A percentile compares a stretch with the other conserved stretches of the same genome.
phyloP scores from a whole-genome alignment of 1,284 basidiomycete species.

The Coriolopsis trogii region DNA sequence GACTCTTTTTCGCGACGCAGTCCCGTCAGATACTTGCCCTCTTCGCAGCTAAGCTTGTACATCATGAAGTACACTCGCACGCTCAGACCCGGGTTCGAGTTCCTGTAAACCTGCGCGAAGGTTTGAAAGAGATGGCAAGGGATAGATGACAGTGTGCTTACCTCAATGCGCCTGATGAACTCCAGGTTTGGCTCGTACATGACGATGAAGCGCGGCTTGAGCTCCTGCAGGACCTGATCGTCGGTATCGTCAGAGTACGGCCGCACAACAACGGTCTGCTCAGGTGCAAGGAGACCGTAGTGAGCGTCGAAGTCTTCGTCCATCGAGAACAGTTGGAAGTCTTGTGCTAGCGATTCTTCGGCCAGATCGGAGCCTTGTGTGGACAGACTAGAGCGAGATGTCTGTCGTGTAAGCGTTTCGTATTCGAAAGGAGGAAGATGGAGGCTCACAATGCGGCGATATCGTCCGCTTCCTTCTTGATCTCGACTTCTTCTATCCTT shows the following conservation, averaged over 20 bases:
- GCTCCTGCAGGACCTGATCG: slow-evolving; percentile 86
- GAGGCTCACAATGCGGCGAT: slow-evolving; percentile 26
- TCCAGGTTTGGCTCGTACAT: slow-evolving; percentile 96
- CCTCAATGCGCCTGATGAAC: slow-evolving; percentile 92
- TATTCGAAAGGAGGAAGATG: neutral
- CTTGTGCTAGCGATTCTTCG: slow-evolving; percentile 6
- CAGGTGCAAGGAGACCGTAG: slow-evolving; percentile 82
- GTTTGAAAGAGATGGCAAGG: neutral
- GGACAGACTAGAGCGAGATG: slow-evolving; percentile 13
- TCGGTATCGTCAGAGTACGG: slow-evolving; percentile 94
- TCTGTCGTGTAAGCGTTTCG: too few species aligned
- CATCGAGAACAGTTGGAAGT: slow-evolving; percentile 55
- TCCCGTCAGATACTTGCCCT: slow-evolving; percentile 91
- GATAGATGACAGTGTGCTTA: slow-evolving; percentile 66
- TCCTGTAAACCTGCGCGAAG: slow-evolving; percentile 74
- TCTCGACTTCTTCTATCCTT: slow-evolving; percentile 10
- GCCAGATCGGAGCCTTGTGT: slow-evolving; percentile 17
- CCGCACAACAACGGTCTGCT: slow-evolving; percentile 85
- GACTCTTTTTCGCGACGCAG: slow-evolving; percentile 93
- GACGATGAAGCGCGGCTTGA: slow-evolving; percentile 90
- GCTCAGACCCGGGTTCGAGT: slow-evolving; percentile 76
- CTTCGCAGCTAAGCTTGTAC: slow-evolving; percentile 92
- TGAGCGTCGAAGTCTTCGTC: slow-evolving; percentile 73
- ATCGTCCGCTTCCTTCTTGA: slow-evolving; percentile 26
- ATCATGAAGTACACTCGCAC: slow-evolving; percentile 97